Evolutionary conservation across 2,329 filamentous ascomycete genomes (phyloP).

Genomic region (Cladosporium colombiae): DNA sequence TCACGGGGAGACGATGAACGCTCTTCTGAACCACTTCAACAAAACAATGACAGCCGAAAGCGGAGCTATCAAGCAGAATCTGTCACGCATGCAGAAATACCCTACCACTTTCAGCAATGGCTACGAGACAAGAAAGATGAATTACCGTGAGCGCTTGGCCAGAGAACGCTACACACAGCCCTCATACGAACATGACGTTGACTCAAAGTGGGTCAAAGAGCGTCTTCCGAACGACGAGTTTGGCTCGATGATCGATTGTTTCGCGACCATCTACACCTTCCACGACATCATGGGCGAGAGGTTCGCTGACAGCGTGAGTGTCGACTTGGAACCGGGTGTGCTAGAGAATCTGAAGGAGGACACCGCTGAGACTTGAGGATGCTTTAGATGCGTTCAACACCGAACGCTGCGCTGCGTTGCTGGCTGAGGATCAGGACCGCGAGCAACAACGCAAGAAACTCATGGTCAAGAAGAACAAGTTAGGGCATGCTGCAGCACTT

Average conservation of each 20-base stretch:
- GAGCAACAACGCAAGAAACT: not conserved
- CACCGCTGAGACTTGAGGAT: not conserved
- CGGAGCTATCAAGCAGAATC: too few species aligned
- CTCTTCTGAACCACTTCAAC: too few species aligned
- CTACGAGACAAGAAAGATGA: too few species aligned
- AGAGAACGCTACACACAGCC: too few species aligned
- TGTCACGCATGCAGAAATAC: too few species aligned
- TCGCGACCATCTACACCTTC: not conserved
- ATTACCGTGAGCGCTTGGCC: too few species aligned
- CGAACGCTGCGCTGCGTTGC: not conserved
- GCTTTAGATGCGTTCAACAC: not conserved
- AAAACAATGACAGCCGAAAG: too few species aligned
- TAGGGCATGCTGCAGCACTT: not conserved
- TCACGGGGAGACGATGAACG: too few species aligned
- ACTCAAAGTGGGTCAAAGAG: not conserved
- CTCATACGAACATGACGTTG: too few species aligned
- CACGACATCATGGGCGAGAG: not conserved
- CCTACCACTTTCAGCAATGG: too few species aligned
- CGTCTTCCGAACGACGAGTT: not conserved
- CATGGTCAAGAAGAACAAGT: not conserved
- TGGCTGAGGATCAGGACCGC: not conserved
- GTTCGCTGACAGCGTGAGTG: not conserved
- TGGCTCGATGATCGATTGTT: not conserved
- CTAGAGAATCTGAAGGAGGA: not conserved
- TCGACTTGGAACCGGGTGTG: not conserved